These are phyloP conservation scores for Trichoderma sp. DNA, from an alignment of 2,329 filamentous ascomycete species.

Conservation along the genomic window DNA sequence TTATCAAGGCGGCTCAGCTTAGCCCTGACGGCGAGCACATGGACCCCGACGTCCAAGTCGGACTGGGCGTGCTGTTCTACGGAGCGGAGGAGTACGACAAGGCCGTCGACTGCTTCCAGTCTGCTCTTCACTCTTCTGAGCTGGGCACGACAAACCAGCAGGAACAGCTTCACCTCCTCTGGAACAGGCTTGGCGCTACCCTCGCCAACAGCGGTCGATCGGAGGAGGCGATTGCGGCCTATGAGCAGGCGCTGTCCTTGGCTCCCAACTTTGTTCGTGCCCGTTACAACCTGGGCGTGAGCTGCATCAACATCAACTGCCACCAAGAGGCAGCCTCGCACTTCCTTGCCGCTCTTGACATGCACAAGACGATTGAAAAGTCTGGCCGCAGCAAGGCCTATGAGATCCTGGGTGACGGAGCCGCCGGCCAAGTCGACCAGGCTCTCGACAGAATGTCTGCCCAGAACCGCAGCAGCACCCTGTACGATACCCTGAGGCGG, in stretches of 20 bases:
- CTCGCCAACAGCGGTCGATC: constrained; percentile 91
- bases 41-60: constrained; percentile 98
- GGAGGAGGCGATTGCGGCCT: constrained; percentile 95
- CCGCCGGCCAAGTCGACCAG: constrained; percentile 57
- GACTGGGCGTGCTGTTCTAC: constrained; percentile 95
- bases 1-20: constrained; percentile 89
- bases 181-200: constrained; percentile 95
- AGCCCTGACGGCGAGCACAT: constrained; percentile 92
- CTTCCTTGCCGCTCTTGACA: constrained; percentile 84
- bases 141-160: constrained; percentile 80
- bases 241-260: constrained; percentile 86
- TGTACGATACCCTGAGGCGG: constrained; percentile 89
- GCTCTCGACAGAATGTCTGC: constrained; percentile 84
- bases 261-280: constrained; percentile 97
- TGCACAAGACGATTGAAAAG: constrained; percentile 92
- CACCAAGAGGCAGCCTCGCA: constrained; percentile 92
- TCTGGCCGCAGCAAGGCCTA: constrained; percentile 81
- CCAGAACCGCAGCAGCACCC: constrained; percentile 94
- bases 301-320: constrained; percentile 96
- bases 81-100: constrained; percentile 98
- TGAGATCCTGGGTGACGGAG: constrained; percentile 70
- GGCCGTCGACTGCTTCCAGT: constrained; percentile 96
- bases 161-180: constrained; percentile 87
- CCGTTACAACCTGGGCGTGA: constrained; percentile 93
- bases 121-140: constrained; percentile 84